Evolutionary conservation across 768 basidiomycete genomes (phyloP).

Genomic region (Erythrobasidium yunnanense): DNA sequence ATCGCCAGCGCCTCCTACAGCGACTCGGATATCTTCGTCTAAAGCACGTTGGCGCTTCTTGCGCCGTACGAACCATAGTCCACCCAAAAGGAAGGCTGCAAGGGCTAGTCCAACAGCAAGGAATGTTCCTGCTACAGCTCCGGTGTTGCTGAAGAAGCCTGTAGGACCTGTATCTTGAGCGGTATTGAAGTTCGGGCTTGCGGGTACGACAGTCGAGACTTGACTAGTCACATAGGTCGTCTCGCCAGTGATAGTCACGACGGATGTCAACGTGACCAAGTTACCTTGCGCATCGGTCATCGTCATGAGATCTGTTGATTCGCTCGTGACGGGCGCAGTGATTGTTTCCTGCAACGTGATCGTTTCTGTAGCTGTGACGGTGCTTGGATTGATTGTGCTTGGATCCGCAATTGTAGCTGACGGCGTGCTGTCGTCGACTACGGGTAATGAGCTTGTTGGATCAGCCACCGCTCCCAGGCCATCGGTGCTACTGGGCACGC

Average conservation of each 20-base stretch:
- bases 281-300: not conserved
- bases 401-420: not conserved
- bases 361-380: not conserved
- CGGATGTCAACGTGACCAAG: slow-evolving; percentile 8
- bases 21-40: slow-evolving; percentile 39
- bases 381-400: not conserved
- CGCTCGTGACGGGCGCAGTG: not conserved
- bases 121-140: slow-evolving; percentile 65
- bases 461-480: too few species aligned
- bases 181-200: slow-evolving; percentile 16
- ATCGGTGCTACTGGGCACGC: not conserved
- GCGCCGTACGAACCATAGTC: slow-evolving; percentile 45
- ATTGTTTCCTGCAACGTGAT: not conserved
- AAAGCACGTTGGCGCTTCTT: slow-evolving; percentile 40
- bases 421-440: not conserved
- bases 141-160: slow-evolving; percentile 66
- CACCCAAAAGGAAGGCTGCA: slow-evolving; percentile 46
- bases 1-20: slow-evolving; percentile 36
- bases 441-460: too few species aligned
- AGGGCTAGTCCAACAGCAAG: slow-evolving; percentile 60
- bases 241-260: slow-evolving; percentile 8
- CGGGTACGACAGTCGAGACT: not conserved
- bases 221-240: slow-evolving; percentile 1
- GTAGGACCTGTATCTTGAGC: not conserved
- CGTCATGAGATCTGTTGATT: not conserved